Conservation (phyloP, 768 basidiomycete species). For the Rhodosporidiobolus sp. region DNA sequence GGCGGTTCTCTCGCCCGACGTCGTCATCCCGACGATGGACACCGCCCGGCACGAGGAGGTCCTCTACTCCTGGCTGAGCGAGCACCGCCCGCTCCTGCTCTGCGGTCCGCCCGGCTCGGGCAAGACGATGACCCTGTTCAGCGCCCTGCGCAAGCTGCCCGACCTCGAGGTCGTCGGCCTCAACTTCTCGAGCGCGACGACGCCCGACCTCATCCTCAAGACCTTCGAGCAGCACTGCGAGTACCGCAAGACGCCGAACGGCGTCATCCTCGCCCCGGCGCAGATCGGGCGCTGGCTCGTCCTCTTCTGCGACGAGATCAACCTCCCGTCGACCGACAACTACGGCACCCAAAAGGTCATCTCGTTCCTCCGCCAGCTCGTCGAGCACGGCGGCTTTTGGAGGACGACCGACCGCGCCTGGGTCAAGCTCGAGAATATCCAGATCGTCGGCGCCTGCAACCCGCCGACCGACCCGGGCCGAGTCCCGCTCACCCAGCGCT, state of each 20-base stretch:
- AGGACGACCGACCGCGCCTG: conserved; percentile 89
- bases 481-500: conserved; percentile 94
- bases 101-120: conserved; percentile 99
- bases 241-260: conserved; percentile 96
- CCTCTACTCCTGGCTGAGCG: conserved; percentile 95
- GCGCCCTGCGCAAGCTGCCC: conserved; percentile 91
- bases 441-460: conserved; percentile 99
- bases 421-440: conserved; percentile 97
- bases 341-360: conserved; percentile 99
- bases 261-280: conserved; percentile 87
- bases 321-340: conserved; percentile 91
- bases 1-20: conserved; percentile 88
- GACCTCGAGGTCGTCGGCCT: conserved; percentile 99
- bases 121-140: conserved; percentile 99
- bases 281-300: conserved; percentile 98
- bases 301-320: conserved; percentile 99
- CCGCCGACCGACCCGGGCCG: conserved; percentile 98
- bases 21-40: conserved; percentile 97
- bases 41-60: conserved; percentile 98
- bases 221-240: conserved; percentile 99
- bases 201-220: conserved; percentile 95
- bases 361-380: conserved; percentile 94
- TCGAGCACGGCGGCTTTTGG: conserved; percentile 94
- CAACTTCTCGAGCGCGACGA: conserved; percentile 98
- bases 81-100: conserved; percentile 96